Percentiles rank a stretch among this genome's conserved stretches.
These are phyloP conservation scores for Hanseniaspora singularis DNA, from an alignment of 805 yeast species.

Conservation along the genomic window DNA sequence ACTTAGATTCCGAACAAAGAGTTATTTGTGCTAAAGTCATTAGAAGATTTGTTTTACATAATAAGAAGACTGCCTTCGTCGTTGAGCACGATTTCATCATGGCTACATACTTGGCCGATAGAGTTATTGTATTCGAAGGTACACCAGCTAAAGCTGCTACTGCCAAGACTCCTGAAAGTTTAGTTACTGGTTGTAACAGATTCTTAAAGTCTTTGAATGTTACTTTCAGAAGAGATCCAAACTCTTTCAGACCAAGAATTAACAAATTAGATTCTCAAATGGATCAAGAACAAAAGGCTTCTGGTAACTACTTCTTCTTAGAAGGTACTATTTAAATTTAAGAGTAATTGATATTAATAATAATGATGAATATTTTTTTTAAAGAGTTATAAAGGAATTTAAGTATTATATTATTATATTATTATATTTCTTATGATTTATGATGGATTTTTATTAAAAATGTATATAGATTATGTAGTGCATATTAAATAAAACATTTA, in stretches of 20 bases:
- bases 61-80: conserved; percentile 96
- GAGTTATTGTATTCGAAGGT: conserved; percentile 98
- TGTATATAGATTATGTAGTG: neutral
- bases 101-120: conserved; percentile 98
- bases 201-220: conserved; percentile 95
- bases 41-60: conserved; percentile 88
- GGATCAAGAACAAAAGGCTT: conserved; percentile 92
- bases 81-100: conserved; percentile 99
- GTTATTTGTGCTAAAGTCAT: conserved; percentile 96
- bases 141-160: conserved; percentile 71
- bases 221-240: conserved; percentile 98
- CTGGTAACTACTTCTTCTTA: conserved; percentile 93
- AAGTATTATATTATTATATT: neutral
- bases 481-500: neutral
- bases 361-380: neutral
- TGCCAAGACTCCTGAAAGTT: conserved; percentile 83
- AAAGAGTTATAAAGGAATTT: too few species aligned
- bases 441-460: neutral
- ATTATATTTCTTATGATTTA: neutral
- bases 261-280: conserved; percentile 95
- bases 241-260: conserved; percentile 95
- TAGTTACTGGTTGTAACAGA: conserved; percentile 92
- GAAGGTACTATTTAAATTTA: conserved; percentile 41
- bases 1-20: conserved; percentile 98
- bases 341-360: neutral